phyloP scores from a whole-genome alignment of 495 filamentous ascomycete genomes.

The Podospora anserina region DNA sequence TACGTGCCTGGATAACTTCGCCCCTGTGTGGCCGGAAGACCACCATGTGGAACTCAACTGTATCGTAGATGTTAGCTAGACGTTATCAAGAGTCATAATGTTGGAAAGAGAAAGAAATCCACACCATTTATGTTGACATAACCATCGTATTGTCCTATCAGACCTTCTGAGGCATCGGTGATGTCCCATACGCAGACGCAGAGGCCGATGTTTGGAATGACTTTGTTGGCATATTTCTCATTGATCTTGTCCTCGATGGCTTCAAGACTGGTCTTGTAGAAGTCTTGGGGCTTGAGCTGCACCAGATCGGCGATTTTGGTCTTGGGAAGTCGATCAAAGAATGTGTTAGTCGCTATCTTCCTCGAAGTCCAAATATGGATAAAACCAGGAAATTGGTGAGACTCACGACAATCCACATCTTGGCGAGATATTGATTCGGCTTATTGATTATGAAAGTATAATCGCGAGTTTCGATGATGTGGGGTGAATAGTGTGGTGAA shows the following conservation, averaged over 20 bases:
- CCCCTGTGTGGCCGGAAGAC: slow-evolving; percentile 93
- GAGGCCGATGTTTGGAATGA: slow-evolving; percentile 72
- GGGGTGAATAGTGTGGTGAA: not conserved
- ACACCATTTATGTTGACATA: slow-evolving; percentile 88
- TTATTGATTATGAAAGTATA: not conserved
- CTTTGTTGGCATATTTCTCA: slow-evolving; percentile 91
- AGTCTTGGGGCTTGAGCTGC: slow-evolving; percentile 82
- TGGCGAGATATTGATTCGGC: not conserved
- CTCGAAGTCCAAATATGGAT: not conserved
- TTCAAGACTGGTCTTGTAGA: slow-evolving; percentile 68
- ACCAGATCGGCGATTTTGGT: slow-evolving; percentile 81
- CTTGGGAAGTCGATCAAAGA: not conserved
- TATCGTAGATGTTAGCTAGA: slow-evolving; percentile 1
- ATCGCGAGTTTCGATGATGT: not conserved
- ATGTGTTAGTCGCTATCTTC: slow-evolving; percentile 4
- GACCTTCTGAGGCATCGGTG: slow-evolving; percentile 78
- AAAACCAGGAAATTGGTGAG: not conserved
- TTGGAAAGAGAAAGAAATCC: slow-evolving; percentile 6
- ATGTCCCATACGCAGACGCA: slow-evolving; percentile 91
- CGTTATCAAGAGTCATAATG: not conserved
- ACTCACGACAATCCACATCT: not conserved
- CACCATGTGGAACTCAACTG: slow-evolving; percentile 88
- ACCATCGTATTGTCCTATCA: slow-evolving; percentile 86
- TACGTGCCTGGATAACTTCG: slow-evolving; percentile 80
- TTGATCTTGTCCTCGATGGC: slow-evolving; percentile 94